Conservation (phyloP, 768 basidiomycete species). For the Pholiota molesta region DNA sequence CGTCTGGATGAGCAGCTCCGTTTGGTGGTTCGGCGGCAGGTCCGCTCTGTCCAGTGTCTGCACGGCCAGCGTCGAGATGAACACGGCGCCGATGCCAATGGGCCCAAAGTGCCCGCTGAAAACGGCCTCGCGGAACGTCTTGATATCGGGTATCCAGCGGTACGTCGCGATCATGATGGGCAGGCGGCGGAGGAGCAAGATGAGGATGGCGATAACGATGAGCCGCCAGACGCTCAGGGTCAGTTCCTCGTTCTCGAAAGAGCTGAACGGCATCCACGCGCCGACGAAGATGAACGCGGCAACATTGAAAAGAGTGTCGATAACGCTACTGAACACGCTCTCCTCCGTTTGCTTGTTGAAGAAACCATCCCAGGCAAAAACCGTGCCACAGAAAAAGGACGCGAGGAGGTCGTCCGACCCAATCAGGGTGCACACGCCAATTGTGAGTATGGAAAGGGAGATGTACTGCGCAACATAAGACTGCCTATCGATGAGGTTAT, state of each 20-base stretch:
- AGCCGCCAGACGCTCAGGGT: slow-evolving; percentile 85
- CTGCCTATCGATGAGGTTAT: slow-evolving; percentile 88
- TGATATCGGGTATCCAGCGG: slow-evolving; percentile 94
- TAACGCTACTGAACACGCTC: slow-evolving; percentile 92
- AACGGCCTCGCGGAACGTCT: slow-evolving; percentile 89
- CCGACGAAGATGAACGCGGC: slow-evolving; percentile 96
- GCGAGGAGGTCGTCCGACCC: slow-evolving; percentile 95
- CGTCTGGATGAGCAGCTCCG: slow-evolving; percentile 65
- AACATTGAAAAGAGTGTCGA: slow-evolving; percentile 94
- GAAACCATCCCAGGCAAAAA: slow-evolving; percentile 97
- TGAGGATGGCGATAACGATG: slow-evolving; percentile 77
- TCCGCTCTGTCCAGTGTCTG: slow-evolving; percentile 51
- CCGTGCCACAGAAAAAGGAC: slow-evolving; percentile 92
- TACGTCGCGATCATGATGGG: slow-evolving; percentile 86
- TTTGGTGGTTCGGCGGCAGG: slow-evolving; percentile 52
- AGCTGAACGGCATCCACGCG: slow-evolving; percentile 94
- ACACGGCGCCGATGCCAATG: slow-evolving; percentile 87
- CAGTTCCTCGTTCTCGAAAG: slow-evolving; percentile 66
- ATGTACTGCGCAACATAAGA: slow-evolving; percentile 94
- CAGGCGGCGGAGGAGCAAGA: slow-evolving; percentile 82
- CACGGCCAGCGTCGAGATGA: slow-evolving; percentile 86
- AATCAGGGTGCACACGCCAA: slow-evolving; percentile 82
- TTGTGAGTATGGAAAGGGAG: slow-evolving; percentile 80
- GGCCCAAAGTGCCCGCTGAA: slow-evolving; percentile 97
- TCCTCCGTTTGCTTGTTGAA: slow-evolving; percentile 95